Base-by-base conservation (phyloP, 225 moss, liverwort and hornwort genomes). In the Neckera pumila region DNA sequence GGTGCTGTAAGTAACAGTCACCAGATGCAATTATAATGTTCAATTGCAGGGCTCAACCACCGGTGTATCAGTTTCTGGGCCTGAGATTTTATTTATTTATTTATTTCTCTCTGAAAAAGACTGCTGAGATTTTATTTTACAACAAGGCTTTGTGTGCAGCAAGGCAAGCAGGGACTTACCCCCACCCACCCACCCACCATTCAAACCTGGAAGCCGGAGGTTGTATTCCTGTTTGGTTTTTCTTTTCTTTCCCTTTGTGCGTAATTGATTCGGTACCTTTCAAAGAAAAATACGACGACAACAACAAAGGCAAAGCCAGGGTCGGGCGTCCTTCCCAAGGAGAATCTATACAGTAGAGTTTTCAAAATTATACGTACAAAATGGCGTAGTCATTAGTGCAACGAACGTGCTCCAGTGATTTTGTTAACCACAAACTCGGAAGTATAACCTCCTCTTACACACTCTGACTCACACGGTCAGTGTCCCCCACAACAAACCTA, bases 361-460 rank as follows among this genome's bases (percentile, higher is more conserved):
- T 81, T 31, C 13, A 8, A 70, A 63, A 21, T 57, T 43, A 71
- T 87, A 84, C 80, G 84, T 83, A 83, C 65, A 27, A 67, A 12
- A 38, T n/a, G 14, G 16, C 21, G 65, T 66, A 76, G 89, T 91
- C n/a, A n/a, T n/a, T 86, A 86, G 79, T 84, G 89, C 91, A 65
- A 85, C 69, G 36, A 91, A 91, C 89, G 91, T 91, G 91, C 89
- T 85, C 89, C 89, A 89, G 71, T 28, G 51, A 64, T 87, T 47
- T 54, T 89, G 84, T 87, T 89, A 91, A 86, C 89, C 42, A 86
- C 79, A 80, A 87, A 73, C 81, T 12, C 56, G 21, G 11, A 89
- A 81, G 87, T 85, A 63, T 91, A 89, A 91, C 91, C 85, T 85
- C 89, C 87, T 91, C 91, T 91, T 89, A 86, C 91, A 89, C 89